These are phyloP conservation scores for Eimeria falciformis DNA, from an alignment of 169 alveolate genomes.

Conservation along the genomic window DNA sequence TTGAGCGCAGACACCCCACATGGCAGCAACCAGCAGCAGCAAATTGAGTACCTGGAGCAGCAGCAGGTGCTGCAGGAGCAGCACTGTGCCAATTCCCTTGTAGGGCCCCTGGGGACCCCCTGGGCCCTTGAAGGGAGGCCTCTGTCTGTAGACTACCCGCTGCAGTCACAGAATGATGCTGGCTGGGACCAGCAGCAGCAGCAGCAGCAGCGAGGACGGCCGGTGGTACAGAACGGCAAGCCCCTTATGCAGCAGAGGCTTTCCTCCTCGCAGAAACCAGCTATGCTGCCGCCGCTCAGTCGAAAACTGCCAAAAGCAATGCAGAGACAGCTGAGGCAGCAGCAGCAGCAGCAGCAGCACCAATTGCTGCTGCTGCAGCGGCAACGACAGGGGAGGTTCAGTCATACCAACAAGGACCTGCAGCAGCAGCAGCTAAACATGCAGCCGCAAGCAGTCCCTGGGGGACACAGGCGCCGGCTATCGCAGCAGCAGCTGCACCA, in stretches of 20 bases:
- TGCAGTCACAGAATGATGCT: not conserved
- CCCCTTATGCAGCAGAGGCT: conserved; percentile 44
- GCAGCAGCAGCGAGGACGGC: conserved; percentile 64
- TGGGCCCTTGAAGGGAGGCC: conserved; percentile 43
- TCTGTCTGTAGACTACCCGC: conserved; percentile 52
- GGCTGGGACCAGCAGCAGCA: conserved; percentile 68
- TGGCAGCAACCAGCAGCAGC: conserved; percentile 1
- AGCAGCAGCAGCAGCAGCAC: conserved; percentile 67
- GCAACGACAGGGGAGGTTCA: conserved; percentile 57
- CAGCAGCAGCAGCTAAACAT: conserved; percentile 38
- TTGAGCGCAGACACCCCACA: not conserved
- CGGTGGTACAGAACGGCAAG: conserved; percentile 40
- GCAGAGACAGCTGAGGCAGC: conserved; percentile 67
- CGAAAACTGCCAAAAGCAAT: conserved; percentile 64
- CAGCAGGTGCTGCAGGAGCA: conserved; percentile 36
- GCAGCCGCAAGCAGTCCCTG: not conserved
- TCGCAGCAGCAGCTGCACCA: conserved; percentile 40
- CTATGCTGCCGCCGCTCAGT: conserved; percentile 24
- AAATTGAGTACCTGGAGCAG: conserved; percentile 12
- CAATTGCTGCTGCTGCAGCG: conserved; percentile 44
- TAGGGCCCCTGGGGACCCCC: conserved; percentile 36
- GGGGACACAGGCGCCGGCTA: conserved; percentile 5
- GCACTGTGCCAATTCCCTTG: conserved; percentile 2
- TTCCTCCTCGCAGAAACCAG: conserved; percentile 17
- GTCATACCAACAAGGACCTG: conserved; percentile 29